phyloP scores from a whole-genome alignment of 2,329 filamentous ascomycete species.

The Epichloe coenophiala region DNA sequence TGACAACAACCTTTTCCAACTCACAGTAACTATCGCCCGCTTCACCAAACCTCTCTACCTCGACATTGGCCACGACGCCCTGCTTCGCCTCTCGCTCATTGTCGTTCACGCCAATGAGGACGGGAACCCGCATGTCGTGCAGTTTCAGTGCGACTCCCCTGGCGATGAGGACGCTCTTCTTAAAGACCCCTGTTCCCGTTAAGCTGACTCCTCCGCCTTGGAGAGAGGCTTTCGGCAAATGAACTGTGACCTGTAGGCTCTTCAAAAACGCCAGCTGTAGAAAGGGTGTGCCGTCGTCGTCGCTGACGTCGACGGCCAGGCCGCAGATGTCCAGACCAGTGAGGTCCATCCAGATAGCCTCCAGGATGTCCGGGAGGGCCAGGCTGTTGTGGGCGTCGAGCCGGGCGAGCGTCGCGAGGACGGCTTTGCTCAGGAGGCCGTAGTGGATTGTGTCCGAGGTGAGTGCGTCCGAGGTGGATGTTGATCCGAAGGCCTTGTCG shows the following conservation, averaged over 20 bases:
- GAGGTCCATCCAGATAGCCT: slow-evolving; percentile 20
- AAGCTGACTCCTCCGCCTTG: slow-evolving; percentile 47
- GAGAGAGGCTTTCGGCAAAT: slow-evolving; percentile 55
- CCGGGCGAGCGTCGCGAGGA: slow-evolving; percentile 35
- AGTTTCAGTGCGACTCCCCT: slow-evolving; percentile 31
- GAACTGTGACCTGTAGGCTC: slow-evolving; percentile 37
- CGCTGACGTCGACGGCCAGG: neutral
- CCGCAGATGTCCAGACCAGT: slow-evolving; percentile 13
- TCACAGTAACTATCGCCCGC: slow-evolving; percentile 36
- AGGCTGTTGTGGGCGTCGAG: slow-evolving; percentile 7
- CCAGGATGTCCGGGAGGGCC: slow-evolving; percentile 16
- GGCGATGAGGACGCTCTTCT: slow-evolving; percentile 9
- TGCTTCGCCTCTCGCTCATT: slow-evolving; percentile 58
- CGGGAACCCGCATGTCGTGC: slow-evolving; percentile 47
- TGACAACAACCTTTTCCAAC: slow-evolving; percentile 46
- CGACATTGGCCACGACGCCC: slow-evolving; percentile 48
- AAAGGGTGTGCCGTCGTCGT: slow-evolving; percentile 12
- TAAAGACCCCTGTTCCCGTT: slow-evolving; percentile 29
- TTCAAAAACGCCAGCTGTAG: slow-evolving; percentile 23
- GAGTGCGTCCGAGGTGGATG: slow-evolving; percentile 46
- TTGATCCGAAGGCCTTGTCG: slow-evolving; percentile 38
- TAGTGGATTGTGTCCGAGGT: slow-evolving; percentile 64
- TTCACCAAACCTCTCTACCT: slow-evolving; percentile 39
- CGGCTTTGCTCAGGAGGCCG: slow-evolving; percentile 52
- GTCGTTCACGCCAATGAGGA: slow-evolving; percentile 57